A percentile compares a stretch with the other conserved stretches of the same genome.
phyloP scores from a whole-genome alignment of 2,329 filamentous ascomycete species.

The Incumbomyces delicatus region DNA sequence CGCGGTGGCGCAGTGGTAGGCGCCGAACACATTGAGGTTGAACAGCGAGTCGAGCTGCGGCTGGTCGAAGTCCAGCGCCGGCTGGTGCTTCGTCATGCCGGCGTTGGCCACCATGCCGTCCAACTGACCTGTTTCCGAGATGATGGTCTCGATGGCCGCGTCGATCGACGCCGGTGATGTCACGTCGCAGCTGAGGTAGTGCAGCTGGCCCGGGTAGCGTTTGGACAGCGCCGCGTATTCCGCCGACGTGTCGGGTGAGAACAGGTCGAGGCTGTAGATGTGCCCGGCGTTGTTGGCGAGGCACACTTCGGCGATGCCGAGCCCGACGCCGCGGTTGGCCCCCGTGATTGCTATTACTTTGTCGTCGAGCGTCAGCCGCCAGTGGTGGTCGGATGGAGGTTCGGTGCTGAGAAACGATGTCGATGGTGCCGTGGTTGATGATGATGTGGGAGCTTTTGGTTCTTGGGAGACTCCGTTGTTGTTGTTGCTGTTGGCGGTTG shows the following conservation, averaged over 20 bases:
- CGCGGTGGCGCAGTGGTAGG: constrained; percentile 25
- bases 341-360: constrained; percentile 34
- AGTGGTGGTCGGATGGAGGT: constrained; percentile 35
- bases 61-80: constrained; percentile 35
- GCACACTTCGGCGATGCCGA: constrained; percentile 39
- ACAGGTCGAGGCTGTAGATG: constrained; percentile 35
- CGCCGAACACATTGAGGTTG: constrained; percentile 27
- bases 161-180: constrained; percentile 8
- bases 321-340: constrained; percentile 38
- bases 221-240: constrained; percentile 30
- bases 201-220: constrained; percentile 24
- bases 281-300: constrained; percentile 34
- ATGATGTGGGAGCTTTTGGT: no score
- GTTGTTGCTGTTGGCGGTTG: no score
- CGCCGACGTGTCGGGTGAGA: constrained; percentile 23
- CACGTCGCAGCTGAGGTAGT: constrained; percentile 9
- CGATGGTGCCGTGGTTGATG: no score
- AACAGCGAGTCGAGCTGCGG: constrained; percentile 33
- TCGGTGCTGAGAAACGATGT: constrained; percentile 25
- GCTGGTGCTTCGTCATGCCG: constrained; percentile 33
- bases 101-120: constrained; percentile 21
- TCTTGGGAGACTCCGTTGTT: no score
- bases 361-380: constrained; percentile 35
- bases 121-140: constrained; percentile 4
- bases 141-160: constrained; percentile 8